Evolutionary conservation across 306 rosid species (phyloP), one percentile per base, ranked within the genome.

Genomic region (Crotalaria pallida): DNA sequence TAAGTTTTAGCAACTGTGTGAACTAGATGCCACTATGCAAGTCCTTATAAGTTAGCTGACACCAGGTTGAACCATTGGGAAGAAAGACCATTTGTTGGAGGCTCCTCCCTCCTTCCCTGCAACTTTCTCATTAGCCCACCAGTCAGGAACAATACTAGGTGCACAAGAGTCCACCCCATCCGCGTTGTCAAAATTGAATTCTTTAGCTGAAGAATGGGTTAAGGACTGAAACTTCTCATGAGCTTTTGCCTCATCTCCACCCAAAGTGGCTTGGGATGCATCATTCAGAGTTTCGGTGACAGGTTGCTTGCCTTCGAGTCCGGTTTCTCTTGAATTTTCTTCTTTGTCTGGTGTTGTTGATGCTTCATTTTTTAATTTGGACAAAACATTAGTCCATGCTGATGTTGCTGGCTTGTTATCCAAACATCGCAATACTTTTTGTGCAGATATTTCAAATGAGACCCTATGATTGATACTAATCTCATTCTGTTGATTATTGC

Each of bases 61-160:
- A 51, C 86, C 74, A 3, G 90, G 87, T 75, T 88, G 97, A 71
- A 84, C 59, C 82, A 82, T 53, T 31, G 96, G 96, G 78, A 89
- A 94, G 83, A 94, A 94, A 58, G 97, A 81, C 97, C 99, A 94
- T 64, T 82, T 49, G 74, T 87, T 76, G 34, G 83, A 16, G 18
- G 83, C 31, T 12, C 67, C 85, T 17, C 82, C 66, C 17, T 91
- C 95, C 41, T 73, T 83, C 75, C 76, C 85, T 16, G 40, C 86
- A 67, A 84, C 95, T 77, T 88, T 95, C 81, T 84, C 90, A 77
- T 87, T 88, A 10, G 92, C 92, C 98, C 98, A 94, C 99, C 99
- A 88, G 44, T 86, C 89, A 6, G 94, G 79, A 56, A 73, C 84
- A 56, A 84, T 49, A 66, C 69, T 63, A 6, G 97, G 73, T 5